Evolutionary conservation across 176 grass and related monocot genomes (phyloP).

Genomic region (Dactylis glomerata): DNA sequence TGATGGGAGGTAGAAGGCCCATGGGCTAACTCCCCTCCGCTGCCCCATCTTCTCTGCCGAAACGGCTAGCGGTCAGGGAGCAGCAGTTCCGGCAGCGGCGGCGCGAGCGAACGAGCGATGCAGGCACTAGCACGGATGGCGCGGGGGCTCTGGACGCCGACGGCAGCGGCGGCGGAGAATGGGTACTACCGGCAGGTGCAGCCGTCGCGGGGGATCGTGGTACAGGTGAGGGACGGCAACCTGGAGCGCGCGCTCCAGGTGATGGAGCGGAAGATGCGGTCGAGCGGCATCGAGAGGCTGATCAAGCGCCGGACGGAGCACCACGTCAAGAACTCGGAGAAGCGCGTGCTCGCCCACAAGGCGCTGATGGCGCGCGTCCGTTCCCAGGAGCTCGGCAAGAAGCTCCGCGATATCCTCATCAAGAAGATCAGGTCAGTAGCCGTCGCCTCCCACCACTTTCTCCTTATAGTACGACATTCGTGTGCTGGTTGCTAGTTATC

Average conservation of each 20-base stretch:
- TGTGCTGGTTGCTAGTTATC: background rate
- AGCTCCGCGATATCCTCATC: conserved; percentile 74
- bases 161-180: background rate
- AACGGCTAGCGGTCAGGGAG: too few relatives aligned
- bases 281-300: conserved; percentile 85
- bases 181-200: conserved; percentile 9
- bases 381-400: conserved; percentile 82
- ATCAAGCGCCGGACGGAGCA: conserved; percentile 52
- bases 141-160: background rate
- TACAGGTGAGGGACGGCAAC: conserved; percentile 78
- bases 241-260: conserved; percentile 63
- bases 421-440: conserved; percentile 89
- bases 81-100: background rate
- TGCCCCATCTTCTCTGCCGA: background rate
- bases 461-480: background rate
- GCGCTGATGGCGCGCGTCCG: conserved; percentile 63
- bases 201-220: conserved; percentile 59
- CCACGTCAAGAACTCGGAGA: conserved; percentile 95
- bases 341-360: conserved; percentile 87
- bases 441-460: background rate
- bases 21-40: background rate
- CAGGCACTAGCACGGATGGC: conserved; percentile 15
- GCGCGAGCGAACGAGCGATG: conserved; percentile 25
- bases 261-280: conserved; percentile 80
- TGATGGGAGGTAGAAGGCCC: background rate